Evolutionary conservation across 352 stramenopile species (phyloP).

Genomic region (Ophiocytium majus): DNA sequence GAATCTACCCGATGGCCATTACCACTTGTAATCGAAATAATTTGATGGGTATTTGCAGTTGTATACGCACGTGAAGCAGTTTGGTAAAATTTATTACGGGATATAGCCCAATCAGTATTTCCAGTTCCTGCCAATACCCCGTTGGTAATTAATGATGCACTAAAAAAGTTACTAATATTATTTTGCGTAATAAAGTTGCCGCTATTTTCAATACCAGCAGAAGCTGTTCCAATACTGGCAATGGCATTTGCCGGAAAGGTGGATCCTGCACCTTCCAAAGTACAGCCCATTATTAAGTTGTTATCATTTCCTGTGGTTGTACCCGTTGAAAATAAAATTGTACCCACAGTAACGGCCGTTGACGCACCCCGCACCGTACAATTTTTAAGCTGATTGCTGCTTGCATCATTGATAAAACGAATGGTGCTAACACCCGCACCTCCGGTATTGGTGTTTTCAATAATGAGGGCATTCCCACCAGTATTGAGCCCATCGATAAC

Average conservation of each 20-base stretch:
- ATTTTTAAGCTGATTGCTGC: background rate
- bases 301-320: background rate
- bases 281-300: background rate
- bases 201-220: background rate
- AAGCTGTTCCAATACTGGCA: background rate
- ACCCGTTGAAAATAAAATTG: constrained; percentile 8
- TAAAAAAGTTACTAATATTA: constrained; percentile 11
- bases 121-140: background rate
- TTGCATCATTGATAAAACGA: constrained; percentile 20
- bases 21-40: background rate
- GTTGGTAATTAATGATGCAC: background rate
- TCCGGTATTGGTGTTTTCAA: constrained; percentile 2
- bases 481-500: background rate
- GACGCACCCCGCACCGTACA: background rate
- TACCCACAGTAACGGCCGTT: background rate
- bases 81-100: constrained; percentile 16
- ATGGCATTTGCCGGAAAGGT: background rate
- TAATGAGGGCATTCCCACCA: background rate
- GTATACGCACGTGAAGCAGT: background rate
- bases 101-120: background rate
- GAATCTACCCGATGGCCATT: background rate
- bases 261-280: background rate
- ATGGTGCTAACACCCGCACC: background rate
- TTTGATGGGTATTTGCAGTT: background rate
- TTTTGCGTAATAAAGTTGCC: background rate